Percentiles rank a stretch among this genome's conserved stretches.
These are phyloP conservation scores for Rosellinia necatrix DNA, from an alignment of 2,329 filamentous ascomycete species.

Conservation along the genomic window DNA sequence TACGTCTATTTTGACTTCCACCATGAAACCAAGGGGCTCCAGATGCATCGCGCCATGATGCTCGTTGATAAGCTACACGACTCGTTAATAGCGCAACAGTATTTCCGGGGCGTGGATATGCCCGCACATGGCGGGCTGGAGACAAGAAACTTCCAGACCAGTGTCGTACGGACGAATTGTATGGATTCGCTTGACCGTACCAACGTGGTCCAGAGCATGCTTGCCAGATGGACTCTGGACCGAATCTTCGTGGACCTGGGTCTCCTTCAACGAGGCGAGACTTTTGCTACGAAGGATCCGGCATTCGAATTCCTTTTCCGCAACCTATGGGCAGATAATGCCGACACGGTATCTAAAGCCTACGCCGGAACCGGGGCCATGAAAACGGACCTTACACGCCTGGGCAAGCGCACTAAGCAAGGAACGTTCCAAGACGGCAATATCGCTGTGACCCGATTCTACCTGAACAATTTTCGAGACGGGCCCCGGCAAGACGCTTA, in stretches of 20 bases:
- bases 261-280: constrained; percentile 74
- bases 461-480: constrained; percentile 92
- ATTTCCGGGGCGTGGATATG: constrained; percentile 91
- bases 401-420: constrained; percentile 82
- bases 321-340: constrained; percentile 98
- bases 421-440: constrained; percentile 85
- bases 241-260: constrained; percentile 87
- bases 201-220: constrained; percentile 97
- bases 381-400: constrained; percentile 98
- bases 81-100: constrained; percentile 77
- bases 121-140: constrained; percentile 79
- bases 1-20: constrained; percentile 99
- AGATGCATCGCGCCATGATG: constrained; percentile 88
- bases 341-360: constrained; percentile 87
- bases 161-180: constrained; percentile 95
- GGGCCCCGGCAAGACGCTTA: constrained; percentile 94
- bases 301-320: constrained; percentile 91
- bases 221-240: constrained; percentile 86
- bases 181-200: constrained; percentile 99
- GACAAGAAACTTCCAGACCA: constrained; percentile 78
- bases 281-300: constrained; percentile 74
- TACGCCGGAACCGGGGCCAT: constrained; percentile 96
- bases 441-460: constrained; percentile 87
- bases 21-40: constrained; percentile 92
- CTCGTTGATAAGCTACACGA: constrained; percentile 82